phyloP scores from a whole-genome alignment of 1,139 yeast species.

The Debaryomyces robertsiae region DNA sequence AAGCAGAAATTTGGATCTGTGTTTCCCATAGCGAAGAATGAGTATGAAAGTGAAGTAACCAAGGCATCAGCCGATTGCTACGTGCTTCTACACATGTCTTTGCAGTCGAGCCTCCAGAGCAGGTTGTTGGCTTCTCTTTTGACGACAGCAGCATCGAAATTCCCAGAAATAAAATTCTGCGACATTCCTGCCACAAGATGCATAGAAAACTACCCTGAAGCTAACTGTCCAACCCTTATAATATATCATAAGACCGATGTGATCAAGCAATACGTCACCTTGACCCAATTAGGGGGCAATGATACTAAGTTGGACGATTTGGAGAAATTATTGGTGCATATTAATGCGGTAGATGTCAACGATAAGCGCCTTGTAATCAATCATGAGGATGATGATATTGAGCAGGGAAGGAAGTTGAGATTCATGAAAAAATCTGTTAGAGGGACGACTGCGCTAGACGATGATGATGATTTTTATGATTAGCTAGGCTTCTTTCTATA shows the following conservation, averaged over 20 bases:
- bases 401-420: conserved; percentile 50
- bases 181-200: conserved; percentile 90
- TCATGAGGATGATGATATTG: conserved; percentile 52
- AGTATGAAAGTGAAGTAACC: conserved; percentile 83
- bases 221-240: conserved; percentile 87
- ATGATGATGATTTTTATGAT: conserved; percentile 51
- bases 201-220: conserved; percentile 86
- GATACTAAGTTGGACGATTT: conserved; percentile 68
- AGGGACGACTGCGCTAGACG: conserved; percentile 25
- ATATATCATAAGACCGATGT: conserved; percentile 79
- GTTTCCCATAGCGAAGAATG: conserved; percentile 78
- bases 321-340: conserved; percentile 66
- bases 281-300: conserved; percentile 83
- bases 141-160: conserved; percentile 53
- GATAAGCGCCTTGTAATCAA: conserved; percentile 71
- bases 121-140: conserved; percentile 64
- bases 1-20: conserved; percentile 77
- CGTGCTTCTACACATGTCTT: conserved; percentile 79
- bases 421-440: conserved; percentile 60
- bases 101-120: conserved; percentile 71
- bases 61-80: conserved; percentile 62
- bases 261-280: conserved; percentile 74
- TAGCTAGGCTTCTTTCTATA: conserved; percentile 14
- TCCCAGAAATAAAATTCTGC: conserved; percentile 83
- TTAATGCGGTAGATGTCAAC: conserved; percentile 61